phyloP scores from a whole-genome alignment of 2,329 filamentous ascomycete species.

The Colletotrichum sp. region DNA sequence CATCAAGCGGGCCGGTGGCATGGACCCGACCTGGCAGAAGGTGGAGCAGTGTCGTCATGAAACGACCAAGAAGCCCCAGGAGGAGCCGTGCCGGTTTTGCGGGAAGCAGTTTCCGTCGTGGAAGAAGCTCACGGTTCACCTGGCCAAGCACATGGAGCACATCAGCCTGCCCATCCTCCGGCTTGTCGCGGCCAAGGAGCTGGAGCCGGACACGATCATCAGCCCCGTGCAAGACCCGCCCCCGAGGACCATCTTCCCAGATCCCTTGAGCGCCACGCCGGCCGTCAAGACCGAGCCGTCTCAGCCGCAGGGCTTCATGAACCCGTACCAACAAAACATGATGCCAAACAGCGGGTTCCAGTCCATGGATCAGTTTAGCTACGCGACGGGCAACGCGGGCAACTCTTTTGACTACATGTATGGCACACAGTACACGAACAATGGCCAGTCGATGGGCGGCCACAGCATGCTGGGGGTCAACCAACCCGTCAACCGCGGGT shows the following conservation, averaged over 20 bases:
- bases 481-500: constrained; percentile 13
- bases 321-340: background rate
- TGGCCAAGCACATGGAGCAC: constrained; percentile 94
- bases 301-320: background rate
- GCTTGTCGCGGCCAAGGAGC: constrained; percentile 56
- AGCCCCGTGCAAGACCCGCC: constrained; percentile 68
- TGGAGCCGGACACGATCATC: constrained; percentile 68
- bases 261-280: constrained; percentile 31
- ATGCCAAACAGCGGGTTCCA: background rate
- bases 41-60: constrained; percentile 80
- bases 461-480: constrained; percentile 6
- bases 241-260: constrained; percentile 37
- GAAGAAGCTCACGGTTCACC: constrained; percentile 93
- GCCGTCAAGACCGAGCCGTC: constrained; percentile 33
- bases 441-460: background rate
- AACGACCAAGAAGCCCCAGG: constrained; percentile 67
- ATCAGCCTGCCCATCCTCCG: constrained; percentile 82
- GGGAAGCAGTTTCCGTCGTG: constrained; percentile 80
- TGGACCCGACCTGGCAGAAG: constrained; percentile 75
- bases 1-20: constrained; percentile 61
- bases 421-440: background rate
- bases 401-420: constrained; percentile 13
- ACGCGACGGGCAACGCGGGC: background rate
- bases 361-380: background rate
- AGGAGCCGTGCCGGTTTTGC: constrained; percentile 89